Percentiles rank a stretch among this genome's conserved stretches.
Conservation (phyloP, 169 alveolate species). For the Eimeria falciformis region DNA sequence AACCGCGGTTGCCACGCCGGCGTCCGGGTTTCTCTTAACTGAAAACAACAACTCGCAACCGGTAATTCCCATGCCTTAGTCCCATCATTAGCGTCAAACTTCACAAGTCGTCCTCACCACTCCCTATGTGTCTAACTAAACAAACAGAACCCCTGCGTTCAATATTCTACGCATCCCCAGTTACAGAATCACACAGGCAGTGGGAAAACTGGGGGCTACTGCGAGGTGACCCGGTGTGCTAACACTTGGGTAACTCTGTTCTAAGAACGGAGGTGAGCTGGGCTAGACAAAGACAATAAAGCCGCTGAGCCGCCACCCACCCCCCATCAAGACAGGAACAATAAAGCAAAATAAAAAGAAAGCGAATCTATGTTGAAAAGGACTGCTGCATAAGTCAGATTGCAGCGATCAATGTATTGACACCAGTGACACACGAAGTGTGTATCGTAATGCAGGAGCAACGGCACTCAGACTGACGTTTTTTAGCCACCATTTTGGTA, state of each 20-base stretch:
- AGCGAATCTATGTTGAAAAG: not conserved
- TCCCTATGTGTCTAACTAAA: not conserved
- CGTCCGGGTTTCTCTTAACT: conserved; percentile 91
- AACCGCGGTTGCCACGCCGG: conserved; percentile 95
- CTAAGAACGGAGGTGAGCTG: too few species aligned
- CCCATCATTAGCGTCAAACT: not conserved
- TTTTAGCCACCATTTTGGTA: conserved; percentile 71
- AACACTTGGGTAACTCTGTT: too few species aligned
- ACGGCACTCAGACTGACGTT: conserved; percentile 34
- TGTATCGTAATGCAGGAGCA: not conserved
- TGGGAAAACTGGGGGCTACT: not conserved
- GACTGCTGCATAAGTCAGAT: not conserved
- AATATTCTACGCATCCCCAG: not conserved
- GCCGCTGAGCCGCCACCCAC: not conserved
- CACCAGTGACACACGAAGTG: not conserved
- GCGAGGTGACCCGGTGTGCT: not conserved
- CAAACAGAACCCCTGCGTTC: not conserved
- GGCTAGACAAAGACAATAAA: not conserved
- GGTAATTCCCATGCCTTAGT: not conserved
- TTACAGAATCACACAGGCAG: not conserved
- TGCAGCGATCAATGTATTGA: not conserved
- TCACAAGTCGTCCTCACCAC: not conserved
- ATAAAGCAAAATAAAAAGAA: too few species aligned
- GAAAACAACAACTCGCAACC: conserved; percentile 74
- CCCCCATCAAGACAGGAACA: not conserved